phyloP scores from a whole-genome alignment of 441 rosid species.

The Corymbia citriodora region DNA sequence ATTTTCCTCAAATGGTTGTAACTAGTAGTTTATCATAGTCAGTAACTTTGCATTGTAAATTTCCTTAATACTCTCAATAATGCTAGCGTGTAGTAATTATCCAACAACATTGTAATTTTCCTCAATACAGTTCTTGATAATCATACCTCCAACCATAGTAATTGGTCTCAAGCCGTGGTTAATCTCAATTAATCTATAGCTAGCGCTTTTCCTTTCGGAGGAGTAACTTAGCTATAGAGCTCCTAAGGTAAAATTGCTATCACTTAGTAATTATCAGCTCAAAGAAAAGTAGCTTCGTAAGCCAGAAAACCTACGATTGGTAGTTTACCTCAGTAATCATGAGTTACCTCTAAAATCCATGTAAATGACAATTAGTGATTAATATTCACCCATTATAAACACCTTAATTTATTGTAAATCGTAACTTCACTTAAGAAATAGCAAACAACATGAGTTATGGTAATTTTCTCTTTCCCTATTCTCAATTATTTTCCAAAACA shows the following conservation, averaged over 20 bases:
- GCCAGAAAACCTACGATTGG: background rate
- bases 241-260: background rate
- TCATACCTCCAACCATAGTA: background rate
- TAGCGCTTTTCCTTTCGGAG: background rate
- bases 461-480: background rate
- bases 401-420: background rate
- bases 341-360: background rate
- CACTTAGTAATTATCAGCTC: background rate
- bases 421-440: background rate
- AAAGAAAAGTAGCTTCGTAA: background rate
- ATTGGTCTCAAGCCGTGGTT: background rate
- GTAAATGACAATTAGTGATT: background rate
- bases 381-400: background rate
- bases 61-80: background rate
- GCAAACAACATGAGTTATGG: background rate
- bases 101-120: background rate
- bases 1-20: background rate
- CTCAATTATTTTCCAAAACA: fast-evolving
- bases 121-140: background rate
- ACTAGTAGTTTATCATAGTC: background rate
- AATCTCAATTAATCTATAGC: background rate
- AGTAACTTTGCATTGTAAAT: background rate
- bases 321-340: background rate
- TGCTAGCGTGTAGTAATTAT: background rate
- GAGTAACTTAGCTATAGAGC: background rate